phyloP scores from a whole-genome alignment of 176 grass and related monocot species.

The Hyparrhenia diplandra region DNA sequence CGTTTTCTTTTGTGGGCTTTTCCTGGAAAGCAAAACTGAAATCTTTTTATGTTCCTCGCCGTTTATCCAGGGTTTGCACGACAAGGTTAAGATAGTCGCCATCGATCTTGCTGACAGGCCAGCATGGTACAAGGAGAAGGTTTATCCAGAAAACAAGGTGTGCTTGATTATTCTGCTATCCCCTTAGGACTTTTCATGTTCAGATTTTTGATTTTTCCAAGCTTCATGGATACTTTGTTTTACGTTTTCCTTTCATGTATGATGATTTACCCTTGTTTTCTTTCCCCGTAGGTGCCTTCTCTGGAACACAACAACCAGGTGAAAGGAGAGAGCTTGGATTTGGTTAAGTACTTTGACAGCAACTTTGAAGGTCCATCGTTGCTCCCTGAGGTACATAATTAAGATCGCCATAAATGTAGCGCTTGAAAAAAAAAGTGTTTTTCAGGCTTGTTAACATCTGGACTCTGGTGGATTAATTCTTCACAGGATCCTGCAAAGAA shows the following conservation, averaged over 20 bases:
- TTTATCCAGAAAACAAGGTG: conserved; percentile 93
- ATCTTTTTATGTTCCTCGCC: neutral
- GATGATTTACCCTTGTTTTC: neutral
- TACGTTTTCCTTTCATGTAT: neutral
- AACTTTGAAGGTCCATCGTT: conserved; percentile 69
- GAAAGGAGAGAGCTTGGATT: conserved; percentile 87
- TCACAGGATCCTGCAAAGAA: conserved; percentile 62
- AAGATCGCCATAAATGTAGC: neutral
- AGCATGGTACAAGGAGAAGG: conserved; percentile 94
- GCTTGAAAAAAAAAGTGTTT: neutral
- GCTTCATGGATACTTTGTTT: neutral
- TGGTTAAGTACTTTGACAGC: conserved; percentile 73
- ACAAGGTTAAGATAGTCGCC: conserved; percentile 48
- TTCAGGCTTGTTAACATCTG: neutral
- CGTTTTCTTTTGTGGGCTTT: neutral
- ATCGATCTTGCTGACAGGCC: conserved; percentile 76
- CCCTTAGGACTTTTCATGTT: neutral
- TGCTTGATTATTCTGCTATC: neutral
- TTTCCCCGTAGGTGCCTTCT: conserved; percentile 56
- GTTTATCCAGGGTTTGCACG: conserved; percentile 53
- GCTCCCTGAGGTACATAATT: conserved; percentile 36
- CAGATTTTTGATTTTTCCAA: neutral
- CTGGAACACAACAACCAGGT: conserved; percentile 89
- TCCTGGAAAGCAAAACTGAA: neutral
- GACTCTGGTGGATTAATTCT: neutral